These are phyloP conservation scores for Kodamaea kaohsiungensis DNA, from an alignment of 805 yeast species.

Conservation along the genomic window DNA sequence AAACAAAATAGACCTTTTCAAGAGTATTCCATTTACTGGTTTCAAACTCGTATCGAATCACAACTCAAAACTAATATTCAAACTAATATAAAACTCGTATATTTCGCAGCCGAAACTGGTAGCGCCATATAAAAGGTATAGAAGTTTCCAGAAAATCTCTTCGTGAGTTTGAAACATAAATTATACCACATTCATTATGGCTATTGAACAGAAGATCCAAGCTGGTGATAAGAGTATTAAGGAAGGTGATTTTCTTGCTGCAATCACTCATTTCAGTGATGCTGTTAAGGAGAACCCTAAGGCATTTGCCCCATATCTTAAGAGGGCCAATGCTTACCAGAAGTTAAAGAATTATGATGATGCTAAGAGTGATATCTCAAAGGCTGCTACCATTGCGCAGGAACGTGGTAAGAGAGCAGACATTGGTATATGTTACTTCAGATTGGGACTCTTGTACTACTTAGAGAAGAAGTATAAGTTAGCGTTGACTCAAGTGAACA, in stretches of 20 bases:
- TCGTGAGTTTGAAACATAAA: neutral
- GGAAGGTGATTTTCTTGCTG: constrained; percentile 42
- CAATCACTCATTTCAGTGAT: constrained; percentile 39
- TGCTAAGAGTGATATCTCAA: constrained; percentile 47
- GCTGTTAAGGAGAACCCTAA: constrained; percentile 45
- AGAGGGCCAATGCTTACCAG: constrained; percentile 52
- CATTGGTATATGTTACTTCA: constrained; percentile 49
- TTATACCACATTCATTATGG: constrained; percentile 24
- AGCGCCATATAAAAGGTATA: neutral
- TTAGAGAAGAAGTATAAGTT: constrained; percentile 40
- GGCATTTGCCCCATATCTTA: constrained; percentile 48
- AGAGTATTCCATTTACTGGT: too few species aligned
- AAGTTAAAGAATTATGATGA: constrained; percentile 47
- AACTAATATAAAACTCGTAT: neutral
- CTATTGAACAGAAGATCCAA: constrained; percentile 36
- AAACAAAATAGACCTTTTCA: too few species aligned
- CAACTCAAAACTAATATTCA: too few species aligned
- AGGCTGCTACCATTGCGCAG: constrained; percentile 48
- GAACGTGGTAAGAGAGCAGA: constrained; percentile 46
- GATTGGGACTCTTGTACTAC: constrained; percentile 48
- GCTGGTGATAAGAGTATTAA: constrained; percentile 34
- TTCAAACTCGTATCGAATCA: too few species aligned
- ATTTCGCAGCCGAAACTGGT: neutral
- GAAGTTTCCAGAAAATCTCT: constrained; percentile 1
- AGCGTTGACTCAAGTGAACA: constrained; percentile 43